A percentile compares a stretch with the other conserved stretches of the same genome.
Conservation (phyloP, 495 filamentous ascomycete species). For the Penicillium malachiteum region DNA sequence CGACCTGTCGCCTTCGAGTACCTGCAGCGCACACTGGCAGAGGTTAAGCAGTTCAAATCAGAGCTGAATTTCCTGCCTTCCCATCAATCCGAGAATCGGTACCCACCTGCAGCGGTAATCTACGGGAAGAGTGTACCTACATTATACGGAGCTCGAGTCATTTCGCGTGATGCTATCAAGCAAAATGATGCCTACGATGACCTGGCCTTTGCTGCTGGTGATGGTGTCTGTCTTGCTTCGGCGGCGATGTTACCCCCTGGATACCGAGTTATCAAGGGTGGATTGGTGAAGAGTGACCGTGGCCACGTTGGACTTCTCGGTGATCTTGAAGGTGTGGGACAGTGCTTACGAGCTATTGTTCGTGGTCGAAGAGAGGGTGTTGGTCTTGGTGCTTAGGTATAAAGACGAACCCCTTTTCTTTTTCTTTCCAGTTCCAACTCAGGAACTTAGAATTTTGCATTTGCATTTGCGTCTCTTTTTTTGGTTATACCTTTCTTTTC, state of each 20-base stretch:
- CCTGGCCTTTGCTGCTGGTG: conserved; percentile 80
- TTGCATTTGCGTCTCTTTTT: conserved; percentile 9
- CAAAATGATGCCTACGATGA: conserved; percentile 82
- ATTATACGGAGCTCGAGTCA: conserved; percentile 73
- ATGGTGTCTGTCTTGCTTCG: conserved; percentile 83
- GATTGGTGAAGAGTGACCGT: conserved; percentile 73
- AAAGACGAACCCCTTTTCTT: neutral
- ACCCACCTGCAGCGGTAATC: conserved; percentile 81
- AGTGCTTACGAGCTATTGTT: conserved; percentile 65
- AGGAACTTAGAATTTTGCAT: neutral
- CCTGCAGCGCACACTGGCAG: conserved; percentile 71
- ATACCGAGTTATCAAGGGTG: conserved; percentile 68
- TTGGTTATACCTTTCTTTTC: conserved; percentile 1
- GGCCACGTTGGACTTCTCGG: conserved; percentile 86
- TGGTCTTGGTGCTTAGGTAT: conserved; percentile 48
- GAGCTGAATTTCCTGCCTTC: conserved; percentile 61
- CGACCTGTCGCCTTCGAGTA: conserved; percentile 61
- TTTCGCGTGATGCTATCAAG: conserved; percentile 65
- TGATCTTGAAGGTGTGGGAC: conserved; percentile 79
- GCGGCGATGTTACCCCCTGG: conserved; percentile 85
- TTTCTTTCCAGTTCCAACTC: neutral
- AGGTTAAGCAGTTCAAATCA: conserved; percentile 69
- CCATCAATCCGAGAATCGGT: conserved; percentile 63
- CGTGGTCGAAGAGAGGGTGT: conserved; percentile 69
- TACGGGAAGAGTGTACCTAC: conserved; percentile 89